Conservation (phyloP, 495 filamentous ascomycete species). For the Penicillium subrubescens region DNA sequence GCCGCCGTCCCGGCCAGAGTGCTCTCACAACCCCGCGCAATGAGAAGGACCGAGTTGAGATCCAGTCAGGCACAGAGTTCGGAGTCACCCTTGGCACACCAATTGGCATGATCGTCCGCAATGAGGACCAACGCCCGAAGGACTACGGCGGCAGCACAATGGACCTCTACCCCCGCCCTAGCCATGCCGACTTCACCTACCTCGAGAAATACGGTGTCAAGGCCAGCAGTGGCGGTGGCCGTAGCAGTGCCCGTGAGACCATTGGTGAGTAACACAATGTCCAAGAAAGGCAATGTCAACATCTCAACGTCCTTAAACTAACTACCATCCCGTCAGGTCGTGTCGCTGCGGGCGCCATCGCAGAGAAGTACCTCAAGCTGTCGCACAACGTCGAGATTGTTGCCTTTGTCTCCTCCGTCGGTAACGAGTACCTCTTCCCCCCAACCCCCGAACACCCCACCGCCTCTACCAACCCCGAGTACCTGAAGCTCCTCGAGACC, state of each 20-base stretch:
- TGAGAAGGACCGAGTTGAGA: conserved; percentile 88
- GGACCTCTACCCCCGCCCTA: conserved; percentile 87
- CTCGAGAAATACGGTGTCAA: conserved; percentile 97
- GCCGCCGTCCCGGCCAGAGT: conserved; percentile 87
- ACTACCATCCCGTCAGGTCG: conserved; percentile 51
- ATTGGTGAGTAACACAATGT: conserved; percentile 58
- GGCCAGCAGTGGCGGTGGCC: conserved; percentile 87
- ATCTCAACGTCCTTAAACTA: background rate
- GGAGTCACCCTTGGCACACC: conserved; percentile 92
- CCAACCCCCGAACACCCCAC: conserved; percentile 74
- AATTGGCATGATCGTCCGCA: conserved; percentile 83
- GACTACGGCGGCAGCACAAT: conserved; percentile 93
- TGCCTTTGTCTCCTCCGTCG: conserved; percentile 87
- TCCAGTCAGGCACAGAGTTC: conserved; percentile 93
- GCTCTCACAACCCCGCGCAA: conserved; percentile 89
- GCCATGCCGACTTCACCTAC: conserved; percentile 96
- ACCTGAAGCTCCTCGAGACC: conserved; percentile 71
- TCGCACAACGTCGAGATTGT: conserved; percentile 88
- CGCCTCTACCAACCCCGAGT: conserved; percentile 78
- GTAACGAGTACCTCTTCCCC: conserved; percentile 79
- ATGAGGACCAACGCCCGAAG: conserved; percentile 91
- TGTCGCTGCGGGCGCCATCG: conserved; percentile 92
- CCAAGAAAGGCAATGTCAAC: background rate
- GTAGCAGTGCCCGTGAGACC: conserved; percentile 91
- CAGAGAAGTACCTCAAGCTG: conserved; percentile 85